Evolutionary conservation across 192 early-diverging fungal genomes (phyloP), one percentile per base, ranked within the genome.

Genomic region (Coemansia sp.): DNA sequence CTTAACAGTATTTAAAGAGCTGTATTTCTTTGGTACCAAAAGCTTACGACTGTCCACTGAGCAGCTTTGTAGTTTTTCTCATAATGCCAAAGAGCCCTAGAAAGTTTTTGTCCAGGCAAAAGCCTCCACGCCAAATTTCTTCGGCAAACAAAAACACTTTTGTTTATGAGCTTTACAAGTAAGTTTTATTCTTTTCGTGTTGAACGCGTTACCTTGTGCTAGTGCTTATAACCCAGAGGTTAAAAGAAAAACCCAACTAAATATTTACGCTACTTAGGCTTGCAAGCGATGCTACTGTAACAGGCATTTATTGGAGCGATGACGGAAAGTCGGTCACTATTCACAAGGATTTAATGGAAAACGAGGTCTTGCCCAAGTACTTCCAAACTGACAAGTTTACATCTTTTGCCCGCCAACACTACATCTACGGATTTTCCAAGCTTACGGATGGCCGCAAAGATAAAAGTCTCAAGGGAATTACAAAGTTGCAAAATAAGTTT

Each of bases 401-500:
- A 13, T 78, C 76, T 2, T 72, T 78, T 30, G 68, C 56, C 0
- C 76, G 76, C 43, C 76, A 78, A 39, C 53, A 72, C 40, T 70
- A 78, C 42, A 50, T 78, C n/a, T 78, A 78, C 15, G 60, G 57
- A 12, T 78, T 78, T 40, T 19, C 19, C 3, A 65, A 70, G 51
- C 57, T 45, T 5, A 72, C 63, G 9, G 75, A 78, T 40, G 65
- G 65, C n/a, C 68, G 75, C 52, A 78, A 72, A 40, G 30, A 48
- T 16, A 70, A 66, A 28, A 9, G 50, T 4, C 54, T 23, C 5
- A 2, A 28, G 6, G 65, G 65, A 0, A 45, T 41, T n/a, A 45
- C 59, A 40, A 26, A 30, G 37, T 72, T 63, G 13, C 14, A 15
- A 15, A 56, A 72, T 30, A 16, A 11, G 10, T 8, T 40, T 14